phyloP scores from a whole-genome alignment of 2,329 filamentous ascomycete species.

The Verticillium nonalfalfae region DNA sequence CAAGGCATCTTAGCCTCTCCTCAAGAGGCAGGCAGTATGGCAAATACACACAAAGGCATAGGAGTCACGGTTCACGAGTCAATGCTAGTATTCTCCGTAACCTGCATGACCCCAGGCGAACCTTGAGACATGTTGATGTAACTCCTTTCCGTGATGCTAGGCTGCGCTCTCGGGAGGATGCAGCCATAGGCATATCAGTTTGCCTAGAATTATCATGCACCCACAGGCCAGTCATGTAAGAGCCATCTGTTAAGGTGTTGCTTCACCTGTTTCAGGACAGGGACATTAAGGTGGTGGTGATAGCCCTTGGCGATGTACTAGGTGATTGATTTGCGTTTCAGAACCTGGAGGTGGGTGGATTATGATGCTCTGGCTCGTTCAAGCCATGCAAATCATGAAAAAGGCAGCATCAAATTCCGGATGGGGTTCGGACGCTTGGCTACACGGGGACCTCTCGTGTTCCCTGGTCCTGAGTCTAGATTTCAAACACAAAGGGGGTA shows the following conservation, averaged over 20 bases:
- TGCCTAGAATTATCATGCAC: no score
- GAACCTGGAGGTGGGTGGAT: background rate
- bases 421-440: no score
- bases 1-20: background rate
- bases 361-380: no score
- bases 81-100: background rate
- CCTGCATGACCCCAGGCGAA: background rate
- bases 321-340: background rate
- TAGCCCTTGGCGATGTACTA: background rate
- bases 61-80: constrained; percentile 2
- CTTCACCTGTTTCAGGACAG: background rate
- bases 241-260: no score
- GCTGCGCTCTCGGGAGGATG: no score
- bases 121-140: background rate
- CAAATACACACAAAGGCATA: background rate
- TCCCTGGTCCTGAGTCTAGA: no score
- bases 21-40: background rate
- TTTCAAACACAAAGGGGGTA: no score
- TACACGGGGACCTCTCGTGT: no score
- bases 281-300: background rate
- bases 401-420: no score
- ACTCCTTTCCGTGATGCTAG: background rate
- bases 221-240: no score
- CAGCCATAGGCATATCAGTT: no score
- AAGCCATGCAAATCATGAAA: no score